phyloP scores from a whole-genome alignment of 257 asterid species.

The Primulina eburnea region DNA sequence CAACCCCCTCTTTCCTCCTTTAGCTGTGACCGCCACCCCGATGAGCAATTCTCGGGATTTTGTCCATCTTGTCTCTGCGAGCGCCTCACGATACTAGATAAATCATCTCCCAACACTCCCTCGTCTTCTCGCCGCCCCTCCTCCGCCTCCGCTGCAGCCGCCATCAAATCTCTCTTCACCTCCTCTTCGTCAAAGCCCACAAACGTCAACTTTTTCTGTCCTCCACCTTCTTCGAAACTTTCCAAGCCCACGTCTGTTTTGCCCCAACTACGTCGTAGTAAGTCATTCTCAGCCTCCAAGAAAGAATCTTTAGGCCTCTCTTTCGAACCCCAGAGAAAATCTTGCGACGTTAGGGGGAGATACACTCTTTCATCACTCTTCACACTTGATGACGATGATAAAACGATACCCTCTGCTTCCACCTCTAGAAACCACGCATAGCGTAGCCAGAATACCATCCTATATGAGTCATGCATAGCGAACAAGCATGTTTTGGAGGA shows the following conservation, averaged over 20 bases:
- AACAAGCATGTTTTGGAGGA: slow-evolving; percentile 51
- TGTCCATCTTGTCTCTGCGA: slow-evolving; percentile 57
- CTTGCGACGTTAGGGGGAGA: slow-evolving; percentile 82
- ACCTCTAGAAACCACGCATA: slow-evolving; percentile 20
- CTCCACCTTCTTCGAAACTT: slow-evolving; percentile 53
- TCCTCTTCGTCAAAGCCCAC: slow-evolving; percentile 28
- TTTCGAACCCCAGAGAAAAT: slow-evolving; percentile 81
- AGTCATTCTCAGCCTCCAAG: slow-evolving; percentile 83
- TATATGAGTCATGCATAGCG: slow-evolving; percentile 24
- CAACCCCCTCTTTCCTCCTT: slow-evolving; percentile 56
- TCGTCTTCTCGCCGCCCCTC: slow-evolving; percentile 49
- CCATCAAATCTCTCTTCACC: slow-evolving; percentile 64
- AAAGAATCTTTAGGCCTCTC: slow-evolving; percentile 64
- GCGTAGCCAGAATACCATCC: slow-evolving; percentile 20
- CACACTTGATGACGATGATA: slow-evolving; percentile 45
- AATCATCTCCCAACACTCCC: slow-evolving; percentile 34
- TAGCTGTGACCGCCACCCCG: slow-evolving; percentile 55
- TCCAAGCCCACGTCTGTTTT: slow-evolving; percentile 46
- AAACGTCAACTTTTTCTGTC: slow-evolving; percentile 30
- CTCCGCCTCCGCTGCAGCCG: slow-evolving; percentile 45
- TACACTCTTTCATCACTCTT: slow-evolving; percentile 62
- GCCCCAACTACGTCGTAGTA: slow-evolving; percentile 84
- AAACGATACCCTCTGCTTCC: slow-evolving; percentile 25
- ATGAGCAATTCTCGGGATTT: slow-evolving; percentile 48
- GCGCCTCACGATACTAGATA: slow-evolving; percentile 49